A percentile compares a stretch with the other conserved stretches of the same genome.
Conservation (phyloP, 2,329 filamentous ascomycete species). For the Leptographium procerum region DNA sequence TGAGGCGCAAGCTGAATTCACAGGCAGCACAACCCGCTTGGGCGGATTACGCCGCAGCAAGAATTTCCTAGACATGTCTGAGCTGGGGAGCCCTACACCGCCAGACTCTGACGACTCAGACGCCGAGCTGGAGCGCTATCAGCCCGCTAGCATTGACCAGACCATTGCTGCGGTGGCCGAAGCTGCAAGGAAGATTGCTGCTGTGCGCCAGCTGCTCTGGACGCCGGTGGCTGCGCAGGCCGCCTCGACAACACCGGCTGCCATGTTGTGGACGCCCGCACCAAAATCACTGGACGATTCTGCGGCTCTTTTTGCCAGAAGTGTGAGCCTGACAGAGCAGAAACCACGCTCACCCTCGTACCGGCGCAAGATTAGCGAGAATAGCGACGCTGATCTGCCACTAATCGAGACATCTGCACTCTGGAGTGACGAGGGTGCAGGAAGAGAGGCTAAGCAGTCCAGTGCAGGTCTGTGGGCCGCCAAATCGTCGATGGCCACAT, state of each 20-base stretch:
- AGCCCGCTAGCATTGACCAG: slow-evolving; percentile 9
- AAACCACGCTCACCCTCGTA: neutral
- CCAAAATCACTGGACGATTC: slow-evolving; percentile 18
- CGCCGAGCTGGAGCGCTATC: slow-evolving; percentile 16
- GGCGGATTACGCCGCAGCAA: slow-evolving; percentile 14
- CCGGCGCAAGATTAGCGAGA: neutral
- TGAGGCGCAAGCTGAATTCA: slow-evolving; percentile 26
- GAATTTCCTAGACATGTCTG: slow-evolving; percentile 23
- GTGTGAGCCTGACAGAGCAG: neutral
- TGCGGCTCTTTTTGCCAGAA: neutral
- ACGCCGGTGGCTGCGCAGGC: slow-evolving; percentile 8
- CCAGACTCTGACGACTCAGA: slow-evolving; percentile 41
- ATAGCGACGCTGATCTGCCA: neutral
- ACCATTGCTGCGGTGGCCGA: slow-evolving; percentile 1
- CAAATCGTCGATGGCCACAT: neutral
- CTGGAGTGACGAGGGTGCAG: neutral
- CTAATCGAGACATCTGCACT: neutral
- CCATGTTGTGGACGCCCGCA: slow-evolving; percentile 18
- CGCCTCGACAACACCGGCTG: neutral
- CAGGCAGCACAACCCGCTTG: neutral
- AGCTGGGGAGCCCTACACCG: slow-evolving; percentile 41
- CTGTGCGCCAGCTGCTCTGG: slow-evolving; percentile 16
- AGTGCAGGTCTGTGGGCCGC: neutral
- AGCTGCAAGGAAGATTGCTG: neutral
- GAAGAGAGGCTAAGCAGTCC: neutral